Evolutionary conservation across 257 asterid species (phyloP), one percentile per base, ranked within the genome.

Genomic region (Paulownia fortunei): DNA sequence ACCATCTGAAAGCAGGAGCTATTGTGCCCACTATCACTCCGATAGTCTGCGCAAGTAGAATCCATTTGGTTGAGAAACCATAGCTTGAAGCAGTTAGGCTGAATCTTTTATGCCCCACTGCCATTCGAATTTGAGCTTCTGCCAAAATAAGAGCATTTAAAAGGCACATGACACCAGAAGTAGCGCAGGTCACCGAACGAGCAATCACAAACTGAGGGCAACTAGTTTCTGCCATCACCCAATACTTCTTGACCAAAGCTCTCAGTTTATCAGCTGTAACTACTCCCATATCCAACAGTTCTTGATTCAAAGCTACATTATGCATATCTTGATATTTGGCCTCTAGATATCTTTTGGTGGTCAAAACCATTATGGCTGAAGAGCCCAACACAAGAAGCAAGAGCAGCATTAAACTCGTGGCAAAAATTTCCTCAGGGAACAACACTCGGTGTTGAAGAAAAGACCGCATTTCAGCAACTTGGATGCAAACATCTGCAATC

Each of bases 171-270:
- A 60, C 6, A 8, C 68, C 59, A 0, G 77, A 27, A 36, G 74
- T 16, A 44, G 13, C 24, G 16, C 69, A 74, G 8, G 59, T 19
- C 4, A 37, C 80, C 0, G 84, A 75, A 0, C 74, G 63, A 0
- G 74, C 81, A 10, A 75, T 39, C n/a, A 74, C 80, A 15, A 74
- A 80, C 34, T 74, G 84, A 8, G 84, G 80, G 30, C 58, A 72
- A 3, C 84, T 37, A 4, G 77, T 81, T 39, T 69, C 81, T 1
- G 77, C 81, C 81, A 81, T 80, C 72, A 72, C 26, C 79, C 63
- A 72, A 15, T 70, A 61, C 13, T 46, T 79, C 21, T 23, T 47
- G 6, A 79, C 3, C 0, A 15, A 1, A 2, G 4, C 30, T 18
- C 9, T 62, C 27, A 64, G 44, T 16, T 42, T 51, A 21, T 54